Conservation (phyloP, 306 rosid species). For the Vachellia pachyceras region DNA sequence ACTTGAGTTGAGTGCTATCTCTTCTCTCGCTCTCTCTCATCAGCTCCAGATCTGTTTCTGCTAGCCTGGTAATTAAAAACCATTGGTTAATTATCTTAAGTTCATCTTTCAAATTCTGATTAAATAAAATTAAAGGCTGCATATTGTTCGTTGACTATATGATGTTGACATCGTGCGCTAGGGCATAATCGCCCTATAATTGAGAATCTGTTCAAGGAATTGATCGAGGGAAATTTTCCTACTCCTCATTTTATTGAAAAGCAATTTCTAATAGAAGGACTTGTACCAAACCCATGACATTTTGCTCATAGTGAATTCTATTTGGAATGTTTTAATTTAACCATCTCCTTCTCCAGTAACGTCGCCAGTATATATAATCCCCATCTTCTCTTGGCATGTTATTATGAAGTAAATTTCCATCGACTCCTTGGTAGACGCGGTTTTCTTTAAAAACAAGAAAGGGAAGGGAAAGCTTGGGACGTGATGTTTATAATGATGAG, state of each 20-base stretch:
- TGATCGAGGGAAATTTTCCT: background rate
- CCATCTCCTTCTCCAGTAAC: too few species aligned
- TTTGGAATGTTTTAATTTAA: background rate
- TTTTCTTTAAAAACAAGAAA: too few species aligned
- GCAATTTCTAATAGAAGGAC: background rate
- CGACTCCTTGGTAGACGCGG: background rate
- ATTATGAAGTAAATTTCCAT: background rate
- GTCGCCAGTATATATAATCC: too few species aligned
- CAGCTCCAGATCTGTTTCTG: background rate
- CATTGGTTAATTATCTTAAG: background rate
- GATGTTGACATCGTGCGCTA: background rate
- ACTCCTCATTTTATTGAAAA: background rate
- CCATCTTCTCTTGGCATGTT: background rate
- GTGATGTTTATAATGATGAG: background rate
- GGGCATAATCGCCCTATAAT: background rate
- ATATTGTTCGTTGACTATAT: background rate
- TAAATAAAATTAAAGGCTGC: background rate
- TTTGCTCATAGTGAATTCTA: background rate
- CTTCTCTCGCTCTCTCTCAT: background rate
- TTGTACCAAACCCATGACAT: background rate
- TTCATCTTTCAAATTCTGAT: background rate
- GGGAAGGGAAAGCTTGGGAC: background rate
- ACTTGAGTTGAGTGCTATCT: background rate
- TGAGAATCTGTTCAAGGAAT: background rate
- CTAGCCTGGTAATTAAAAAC: too few species aligned